Base-by-base conservation (phyloP, 2,329 filamentous ascomycete species). In the Phaeosphaeriaceae sp. region DNA sequence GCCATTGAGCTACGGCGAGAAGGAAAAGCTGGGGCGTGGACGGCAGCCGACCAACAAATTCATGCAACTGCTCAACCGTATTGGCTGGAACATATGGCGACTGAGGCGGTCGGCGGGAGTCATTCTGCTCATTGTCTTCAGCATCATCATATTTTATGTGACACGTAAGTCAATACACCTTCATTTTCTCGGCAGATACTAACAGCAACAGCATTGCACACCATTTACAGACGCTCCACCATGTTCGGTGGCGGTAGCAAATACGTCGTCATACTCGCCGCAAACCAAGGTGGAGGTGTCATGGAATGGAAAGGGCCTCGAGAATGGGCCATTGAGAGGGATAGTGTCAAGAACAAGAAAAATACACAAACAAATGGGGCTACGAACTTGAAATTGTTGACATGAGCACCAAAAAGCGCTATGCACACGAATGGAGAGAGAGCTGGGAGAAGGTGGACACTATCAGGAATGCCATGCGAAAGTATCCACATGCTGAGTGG, bases 361-460 rank as follows among this genome's bases (percentile, higher is more conserved):
- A 89, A 87, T 99, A 99, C 69, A 88, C 86, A 2, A 81, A 84
- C 28, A 83, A 82, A 71, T 97, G 94, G 92, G 94, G 94, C 12
- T 97, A 99, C 72, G 89, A 97, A 54, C 79, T 99, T 50, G 94
- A 99, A 73, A 88, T 97, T 68, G 91, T 96, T 60, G 95, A 99
- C 73, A 96, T 99, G 92, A 93, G 92, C 77, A 96, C 92, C 45
- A 96, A 97, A 83, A 97, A 97, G 78, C 87, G 92, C 60, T 99
- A 99, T 72, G 93, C 94, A 21, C 94, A 99, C 76, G 94, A 99
- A 76, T 99, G 94, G 94, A 85, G 94, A 67, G 94, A 99, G 76
- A 95, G 93, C 73, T 99, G 94, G 94, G 94, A 99, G 76, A 99
- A 97, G 80, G 92, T 97, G 53, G 94, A 99, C 72, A 91, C 91